A percentile compares a stretch with the other conserved stretches of the same genome.
Conservation (phyloP, 2,329 filamentous ascomycete species). For the Verticillium nonalfalfae region DNA sequence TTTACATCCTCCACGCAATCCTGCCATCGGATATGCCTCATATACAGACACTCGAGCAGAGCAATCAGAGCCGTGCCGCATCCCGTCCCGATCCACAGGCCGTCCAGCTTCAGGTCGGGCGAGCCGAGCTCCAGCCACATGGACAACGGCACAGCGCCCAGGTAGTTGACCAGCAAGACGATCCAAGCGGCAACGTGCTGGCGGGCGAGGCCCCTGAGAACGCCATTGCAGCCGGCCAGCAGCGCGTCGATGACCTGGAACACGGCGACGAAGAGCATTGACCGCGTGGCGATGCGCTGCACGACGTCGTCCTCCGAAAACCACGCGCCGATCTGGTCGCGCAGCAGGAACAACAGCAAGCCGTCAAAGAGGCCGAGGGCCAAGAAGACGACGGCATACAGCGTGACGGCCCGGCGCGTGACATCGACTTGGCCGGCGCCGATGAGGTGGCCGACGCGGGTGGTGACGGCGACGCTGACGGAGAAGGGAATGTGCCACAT, state of each 20-base stretch:
- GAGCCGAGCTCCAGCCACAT: slow-evolving; percentile 29
- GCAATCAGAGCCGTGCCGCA: slow-evolving; percentile 24
- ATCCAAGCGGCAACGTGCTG: slow-evolving; percentile 29
- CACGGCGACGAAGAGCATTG: slow-evolving; percentile 22
- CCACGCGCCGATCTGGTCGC: slow-evolving; percentile 19
- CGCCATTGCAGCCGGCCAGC: slow-evolving; percentile 27
- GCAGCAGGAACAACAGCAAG: slow-evolving; percentile 20
- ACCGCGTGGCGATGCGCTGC: slow-evolving; percentile 18
- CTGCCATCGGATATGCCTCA: slow-evolving; percentile 20
- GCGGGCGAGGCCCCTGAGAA: slow-evolving; percentile 30
- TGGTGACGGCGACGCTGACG: slow-evolving; percentile 32
- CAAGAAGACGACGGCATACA: slow-evolving; percentile 25
- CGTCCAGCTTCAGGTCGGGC: slow-evolving; percentile 21
- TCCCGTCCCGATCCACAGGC: slow-evolving; percentile 27
- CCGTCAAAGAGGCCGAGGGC: slow-evolving; percentile 26
- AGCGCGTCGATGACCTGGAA: slow-evolving; percentile 28
- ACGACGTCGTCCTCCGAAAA: slow-evolving; percentile 24
- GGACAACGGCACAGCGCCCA: slow-evolving; percentile 28
- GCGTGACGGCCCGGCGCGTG: slow-evolving; percentile 21
- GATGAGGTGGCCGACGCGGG: slow-evolving; percentile 33
- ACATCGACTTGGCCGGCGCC: slow-evolving; percentile 24
- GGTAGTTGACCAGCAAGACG: slow-evolving; percentile 27
- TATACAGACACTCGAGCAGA: slow-evolving; percentile 22
- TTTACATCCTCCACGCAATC: slow-evolving; percentile 23
- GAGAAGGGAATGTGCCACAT: slow-evolving; percentile 37